phyloP scores from a whole-genome alignment of 1,284 basidiomycete species.

The Melampsora larici-populina region DNA sequence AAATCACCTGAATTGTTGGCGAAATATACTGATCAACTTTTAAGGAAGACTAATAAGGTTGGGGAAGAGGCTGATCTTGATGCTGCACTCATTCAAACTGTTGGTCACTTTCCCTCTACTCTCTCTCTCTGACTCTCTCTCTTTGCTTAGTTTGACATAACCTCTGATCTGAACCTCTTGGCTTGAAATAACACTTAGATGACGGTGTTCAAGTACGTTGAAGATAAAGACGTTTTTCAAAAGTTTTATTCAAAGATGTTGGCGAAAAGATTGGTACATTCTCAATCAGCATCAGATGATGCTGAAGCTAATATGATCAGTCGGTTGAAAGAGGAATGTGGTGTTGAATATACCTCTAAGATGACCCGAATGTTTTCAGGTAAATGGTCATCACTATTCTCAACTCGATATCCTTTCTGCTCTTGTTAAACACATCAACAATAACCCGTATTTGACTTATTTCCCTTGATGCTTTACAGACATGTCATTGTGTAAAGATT shows the following conservation, averaged over 20 bases:
- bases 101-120: slow-evolving; percentile 56
- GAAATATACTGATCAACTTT: slow-evolving; percentile 83
- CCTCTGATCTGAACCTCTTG: not conserved
- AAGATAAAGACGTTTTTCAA: slow-evolving; percentile 99
- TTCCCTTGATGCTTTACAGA: slow-evolving; percentile 59
- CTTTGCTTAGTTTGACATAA: not conserved
- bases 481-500: slow-evolving; percentile 90
- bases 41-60: slow-evolving; percentile 94
- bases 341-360: slow-evolving; percentile 98
- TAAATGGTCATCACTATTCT: slow-evolving; percentile 53
- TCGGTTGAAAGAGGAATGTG: slow-evolving; percentile 95
- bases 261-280: slow-evolving; percentile 88
- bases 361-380: slow-evolving; percentile 97
- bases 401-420: not conserved
- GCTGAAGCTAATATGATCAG: slow-evolving; percentile 98
- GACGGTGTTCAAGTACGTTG: slow-evolving; percentile 97
- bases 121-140: not conserved
- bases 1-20: slow-evolving; percentile 90
- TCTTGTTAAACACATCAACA: not conserved
- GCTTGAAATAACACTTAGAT: slow-evolving; percentile 61
- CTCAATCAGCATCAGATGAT: slow-evolving; percentile 91
- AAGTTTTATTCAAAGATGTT: slow-evolving; percentile 97
- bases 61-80: slow-evolving; percentile 88
- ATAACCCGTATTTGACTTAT: not conserved
- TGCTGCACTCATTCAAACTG: slow-evolving; percentile 81